Evolutionary conservation across 75 land plant genomes (phyloP), one percentile per base, ranked within the genome.

Genomic region (Picea glauca): DNA sequence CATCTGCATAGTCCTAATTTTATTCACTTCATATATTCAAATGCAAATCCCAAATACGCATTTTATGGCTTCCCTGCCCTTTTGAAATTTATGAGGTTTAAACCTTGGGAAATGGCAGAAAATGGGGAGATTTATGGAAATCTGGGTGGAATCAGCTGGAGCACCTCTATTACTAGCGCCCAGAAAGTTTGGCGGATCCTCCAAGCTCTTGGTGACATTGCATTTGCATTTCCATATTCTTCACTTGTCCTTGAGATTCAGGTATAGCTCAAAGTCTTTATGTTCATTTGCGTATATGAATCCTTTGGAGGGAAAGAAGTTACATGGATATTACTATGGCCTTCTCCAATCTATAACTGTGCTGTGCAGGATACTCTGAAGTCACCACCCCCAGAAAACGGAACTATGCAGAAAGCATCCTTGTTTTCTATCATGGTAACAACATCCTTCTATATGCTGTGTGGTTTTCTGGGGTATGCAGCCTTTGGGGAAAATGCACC

Each of bases 181-280:
- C 23, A 87, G 35, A 96, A 91, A 82, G 58, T 85, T 21, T 91
- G 90, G 93, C 62, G 75, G 57, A 75, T 87, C 5, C 84, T 81
- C 35, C 92, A 90, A 85, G 98, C 96, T 50, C 76, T 96, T 32
- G 98, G 98, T 38, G 93, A 96, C 83, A 91, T 93, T 13, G 98
- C 98, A 9, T 96, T 93, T 81, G 90, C 98, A 58, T 96, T 82
- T 74, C 90, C 98, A 1, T 96, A 83, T 79, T 84, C 94, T 3
- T 59, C 84, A 11, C 87, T 95, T 61, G 85, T 93, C 72, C 31
- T 91, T 18, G 94, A 93, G 74, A 95, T 95, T 40, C 92, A 95
- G 92, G 98, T 93, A 66, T 38, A 20, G 12, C 2, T 15, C 8
- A 60, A n/a, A n/a, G 15, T 17, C 31, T 31, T 74, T 62, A 13